Base-by-base conservation (phyloP, 2,329 filamentous ascomycete species). In the Pseudocercospora fijiensis region DNA sequence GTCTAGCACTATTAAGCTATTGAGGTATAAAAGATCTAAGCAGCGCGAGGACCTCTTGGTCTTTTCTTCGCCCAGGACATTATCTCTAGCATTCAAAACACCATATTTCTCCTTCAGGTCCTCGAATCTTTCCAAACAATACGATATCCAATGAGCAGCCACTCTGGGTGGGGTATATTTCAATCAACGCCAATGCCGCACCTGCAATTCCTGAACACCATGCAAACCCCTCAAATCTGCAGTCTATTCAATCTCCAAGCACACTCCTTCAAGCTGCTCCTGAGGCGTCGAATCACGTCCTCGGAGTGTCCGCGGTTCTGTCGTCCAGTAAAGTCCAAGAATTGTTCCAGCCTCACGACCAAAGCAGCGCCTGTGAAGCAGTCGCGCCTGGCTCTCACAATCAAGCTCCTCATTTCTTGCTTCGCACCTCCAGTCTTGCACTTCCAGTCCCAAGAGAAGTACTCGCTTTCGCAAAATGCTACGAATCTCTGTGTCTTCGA, bases 371-470 rank as follows among this genome's bases (percentile, higher is more conserved):
- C 49, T 43, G 18, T 58, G 18, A 57, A 41, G 41, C 62, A 62
- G 24, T 66, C 62, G 22, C 58, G 51, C 43, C 63, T 60, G 6
- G 63, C 67, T 30, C 52, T 57, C 28, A 47, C 13, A 2, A 70
- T 65, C 51, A 67, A 33, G 13, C 20, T 57, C 59, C 58, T 52
- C 68, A 70, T 70, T 28, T 70, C 67, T 11, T 63, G 59, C 51
- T 58, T 58, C 16, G 66, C 68, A 22, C 58, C 49, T 16, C 51
- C 56, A 24, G 64, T 69, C 43, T 69, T 70, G 58, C 62, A 65
- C 9, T 33, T 57, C 68, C 66, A 70, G 24, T 69, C 68, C 65
- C 65, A 67, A 47, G 58, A 62, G 52, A 63, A 67, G 63, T 63
- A 70, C 26, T 70, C 68, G 11, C 52, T 61, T 43, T 67, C 65